These are phyloP conservation scores for Euphorbia celastroides DNA, from an alignment of 441 rosid species.

Conservation along the genomic window DNA sequence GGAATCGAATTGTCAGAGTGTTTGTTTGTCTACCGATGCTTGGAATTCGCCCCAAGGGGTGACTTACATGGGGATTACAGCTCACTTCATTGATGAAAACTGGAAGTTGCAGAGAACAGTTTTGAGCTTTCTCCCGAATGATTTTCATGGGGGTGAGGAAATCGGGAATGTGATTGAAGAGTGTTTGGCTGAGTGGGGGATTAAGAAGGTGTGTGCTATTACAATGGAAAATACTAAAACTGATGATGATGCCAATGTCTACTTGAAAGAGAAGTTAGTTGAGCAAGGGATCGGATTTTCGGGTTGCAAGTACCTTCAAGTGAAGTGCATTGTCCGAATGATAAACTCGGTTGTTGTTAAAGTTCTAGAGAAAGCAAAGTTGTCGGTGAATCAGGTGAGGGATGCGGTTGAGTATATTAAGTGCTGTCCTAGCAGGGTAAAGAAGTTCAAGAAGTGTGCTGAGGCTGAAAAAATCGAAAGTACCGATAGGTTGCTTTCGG, in stretches of 20 bases:
- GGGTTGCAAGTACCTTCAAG: not conserved
- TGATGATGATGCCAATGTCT: not conserved
- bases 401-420: constrained; percentile 6
- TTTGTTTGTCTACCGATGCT: not conserved
- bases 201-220: constrained; percentile 9
- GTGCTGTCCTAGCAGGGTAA: not conserved
- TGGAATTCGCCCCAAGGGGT: not conserved
- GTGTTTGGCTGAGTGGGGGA: constrained; percentile 6
- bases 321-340: not conserved
- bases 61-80: not conserved
- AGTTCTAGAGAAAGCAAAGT: not conserved
- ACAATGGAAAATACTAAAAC: constrained; percentile 10
- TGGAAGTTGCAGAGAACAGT: not conserved
- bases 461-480: not conserved
- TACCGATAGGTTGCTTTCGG: not conserved
- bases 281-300: not conserved
- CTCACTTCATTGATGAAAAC: not conserved
- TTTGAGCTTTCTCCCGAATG: not conserved
- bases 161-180: not conserved
- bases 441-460: constrained; percentile 9
- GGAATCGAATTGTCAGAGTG: not conserved
- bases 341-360: not conserved
- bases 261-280: constrained; percentile 1
- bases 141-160: not conserved
- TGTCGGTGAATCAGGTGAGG: not conserved